Evolutionary conservation across 164 flowering plant species (phyloP).

Genomic region (Buxus sempervirens): DNA sequence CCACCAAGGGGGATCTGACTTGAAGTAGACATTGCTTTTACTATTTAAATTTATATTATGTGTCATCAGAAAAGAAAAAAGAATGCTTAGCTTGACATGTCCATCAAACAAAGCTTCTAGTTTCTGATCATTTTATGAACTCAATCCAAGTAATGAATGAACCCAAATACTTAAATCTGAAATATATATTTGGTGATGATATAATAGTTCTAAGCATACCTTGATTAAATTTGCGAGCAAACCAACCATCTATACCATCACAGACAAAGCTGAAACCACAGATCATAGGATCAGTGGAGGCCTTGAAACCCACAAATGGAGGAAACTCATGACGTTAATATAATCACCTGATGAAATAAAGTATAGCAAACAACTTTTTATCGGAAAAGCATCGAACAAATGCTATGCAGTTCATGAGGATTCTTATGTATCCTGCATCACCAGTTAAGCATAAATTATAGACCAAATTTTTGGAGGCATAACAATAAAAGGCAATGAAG

Average conservation of each 20-base stretch:
- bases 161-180: not conserved
- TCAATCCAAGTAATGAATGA: not conserved
- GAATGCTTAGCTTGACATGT: not conserved
- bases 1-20: too few relatives aligned
- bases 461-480: not conserved
- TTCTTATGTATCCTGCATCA: constrained; percentile 70
- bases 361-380: constrained; percentile 64
- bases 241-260: constrained; percentile 96
- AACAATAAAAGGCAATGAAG: not conserved
- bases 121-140: not conserved
- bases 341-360: constrained; percentile 73
- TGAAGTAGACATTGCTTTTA: too few relatives aligned
- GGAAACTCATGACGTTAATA: not conserved
- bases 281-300: not conserved
- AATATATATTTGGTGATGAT: not conserved
- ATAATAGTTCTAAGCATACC: constrained; percentile 32
- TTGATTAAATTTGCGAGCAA: constrained; percentile 96
- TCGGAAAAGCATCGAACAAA: constrained; percentile 67
- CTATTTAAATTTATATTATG: too few relatives aligned
- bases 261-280: constrained; percentile 72
- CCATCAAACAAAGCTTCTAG: not conserved
- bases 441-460: constrained; percentile 5
- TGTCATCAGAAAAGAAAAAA: not conserved
- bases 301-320: not conserved
- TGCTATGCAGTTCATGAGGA: constrained; percentile 64